Conservation (phyloP, 306 rosid species). For the Rubus idaeus region DNA sequence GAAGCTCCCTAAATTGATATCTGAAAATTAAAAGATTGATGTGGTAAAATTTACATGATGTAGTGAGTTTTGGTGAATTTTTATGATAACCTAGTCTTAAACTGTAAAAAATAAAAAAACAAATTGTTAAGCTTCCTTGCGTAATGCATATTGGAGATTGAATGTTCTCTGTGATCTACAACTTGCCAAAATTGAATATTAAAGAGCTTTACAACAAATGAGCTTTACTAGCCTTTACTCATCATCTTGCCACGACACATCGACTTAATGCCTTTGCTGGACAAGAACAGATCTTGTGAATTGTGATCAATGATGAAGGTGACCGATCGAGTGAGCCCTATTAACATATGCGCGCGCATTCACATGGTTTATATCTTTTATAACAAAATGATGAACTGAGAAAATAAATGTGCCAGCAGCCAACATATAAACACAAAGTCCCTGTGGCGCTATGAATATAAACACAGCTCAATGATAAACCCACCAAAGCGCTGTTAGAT, state of each 20-base stretch:
- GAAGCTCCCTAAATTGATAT: too few relatives aligned
- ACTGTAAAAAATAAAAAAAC: too few relatives aligned
- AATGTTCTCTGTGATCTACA: too few relatives aligned
- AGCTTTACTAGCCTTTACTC: neutral
- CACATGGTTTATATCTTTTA: constrained; percentile 11
- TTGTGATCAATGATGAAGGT: constrained; percentile 12
- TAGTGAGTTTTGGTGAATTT: too few relatives aligned
- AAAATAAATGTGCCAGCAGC: constrained; percentile 2
- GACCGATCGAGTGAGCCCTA: neutral
- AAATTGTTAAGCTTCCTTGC: too few relatives aligned
- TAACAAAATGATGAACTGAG: neutral
- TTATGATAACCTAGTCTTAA: too few relatives aligned
- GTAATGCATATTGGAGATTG: too few relatives aligned
- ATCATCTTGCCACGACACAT: constrained; percentile 1
- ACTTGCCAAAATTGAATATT: too few relatives aligned
- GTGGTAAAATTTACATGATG: too few relatives aligned
- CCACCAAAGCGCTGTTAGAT: neutral
- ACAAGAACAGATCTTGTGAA: constrained; percentile 3
- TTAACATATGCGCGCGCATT: neutral
- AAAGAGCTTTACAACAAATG: neutral
- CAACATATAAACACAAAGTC: neutral
- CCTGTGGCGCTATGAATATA: neutral
- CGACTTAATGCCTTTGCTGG: neutral
- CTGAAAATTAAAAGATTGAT: too few relatives aligned
- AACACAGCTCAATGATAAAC: neutral